Base-by-base conservation (phyloP, 257 asterid species). In the Cinchona pubescens region DNA sequence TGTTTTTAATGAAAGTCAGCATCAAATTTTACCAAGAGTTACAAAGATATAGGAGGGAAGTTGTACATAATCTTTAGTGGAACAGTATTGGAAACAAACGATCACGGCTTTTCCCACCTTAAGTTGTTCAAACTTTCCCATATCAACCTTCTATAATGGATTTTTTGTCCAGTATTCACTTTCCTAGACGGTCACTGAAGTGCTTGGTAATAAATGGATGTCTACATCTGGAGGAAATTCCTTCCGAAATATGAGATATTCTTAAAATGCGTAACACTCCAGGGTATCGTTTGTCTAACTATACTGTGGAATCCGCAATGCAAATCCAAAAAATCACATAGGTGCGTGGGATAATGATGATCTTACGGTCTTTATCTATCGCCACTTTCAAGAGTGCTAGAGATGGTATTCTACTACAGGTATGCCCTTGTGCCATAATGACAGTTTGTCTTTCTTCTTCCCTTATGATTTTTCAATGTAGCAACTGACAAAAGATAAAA, bases 281-380 rank as follows among this genome's bases (percentile, higher is more conserved):
- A 67, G 63, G 53, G 38, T 72, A 72, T 32, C 30, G 32, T 7
- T 72, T 51, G n/a, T 37, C 75, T 2, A 23, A 42, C 15, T 34
- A 45, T 35, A 14, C 34, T 35, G 42, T 34, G 25, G 63, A 72
- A 72, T 72, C 75, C 53, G 67, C 75, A 37, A 34, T 2, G 13
- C 51, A 55, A 55, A 72, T 72, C 32, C 75, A 72, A 19, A 32
- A 72, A 67, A n/a, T 21, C 72, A 21, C 72, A 42, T 32, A 42
- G 46, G 21, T 67, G 3, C 34, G 23, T 38, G 12, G 53, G 72
- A n/a, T n/a, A 67, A 67, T 67, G 53, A 67, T 38, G 72, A 42
- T 67, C 1, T 67, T 14, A 67, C 8, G 55, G 55, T 67, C 55
- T 38, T 42, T 30, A 67, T 67, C 32, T 42, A n/a, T 55, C 55